Evolutionary conservation across 1,139 yeast species (phyloP), one percentile per base, ranked within the genome.

Genomic region (Yamadazyma diddensiae): DNA sequence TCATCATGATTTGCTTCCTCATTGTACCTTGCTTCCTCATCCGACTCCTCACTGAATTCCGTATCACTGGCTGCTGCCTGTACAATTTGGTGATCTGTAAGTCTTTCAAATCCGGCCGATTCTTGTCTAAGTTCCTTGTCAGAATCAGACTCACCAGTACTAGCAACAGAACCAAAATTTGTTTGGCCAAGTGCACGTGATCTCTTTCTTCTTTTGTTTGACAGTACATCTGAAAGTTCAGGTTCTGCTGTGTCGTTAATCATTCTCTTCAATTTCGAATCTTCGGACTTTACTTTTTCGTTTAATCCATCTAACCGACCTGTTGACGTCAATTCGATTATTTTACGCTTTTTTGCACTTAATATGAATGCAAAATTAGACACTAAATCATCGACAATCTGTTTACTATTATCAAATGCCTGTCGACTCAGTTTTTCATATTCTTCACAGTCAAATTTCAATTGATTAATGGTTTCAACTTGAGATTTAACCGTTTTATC

Each of bases 341-440:
- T 68, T 38, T 45, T 52, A 32, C 53, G 56, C 41, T 66, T 65
- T 42, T 69, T 69, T 16, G 61, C 39, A 34, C 59, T 56, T 28
- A 69, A 47, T 5, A 64, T 56, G 32, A 54, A 61, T 38, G 59
- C 60, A 33, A 65, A 65, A 41, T 65, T 62, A 35, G 48, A 52
- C 37, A 65, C 63, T 21, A 67, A 34, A 43, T 69, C 73, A 2
- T 46, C 37, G 3, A 61, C 40, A 3, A 68, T 57, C 12, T 24
- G 24, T 11, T 52, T 37, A 37, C 59, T 58, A 27, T 65, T 65
- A 3, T 23, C 19, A 2, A 16, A 20, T 3, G 29, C 24, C 4
- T 42, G 37, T 4, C 25, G 26, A 6, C 37, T 16, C 19, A 35
- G 32, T 13, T 26, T 19, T 15, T 43, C 35, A 27, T 31, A 43